phyloP scores from a whole-genome alignment of 2,329 filamentous ascomycete genomes.

The Fusarium succisae region DNA sequence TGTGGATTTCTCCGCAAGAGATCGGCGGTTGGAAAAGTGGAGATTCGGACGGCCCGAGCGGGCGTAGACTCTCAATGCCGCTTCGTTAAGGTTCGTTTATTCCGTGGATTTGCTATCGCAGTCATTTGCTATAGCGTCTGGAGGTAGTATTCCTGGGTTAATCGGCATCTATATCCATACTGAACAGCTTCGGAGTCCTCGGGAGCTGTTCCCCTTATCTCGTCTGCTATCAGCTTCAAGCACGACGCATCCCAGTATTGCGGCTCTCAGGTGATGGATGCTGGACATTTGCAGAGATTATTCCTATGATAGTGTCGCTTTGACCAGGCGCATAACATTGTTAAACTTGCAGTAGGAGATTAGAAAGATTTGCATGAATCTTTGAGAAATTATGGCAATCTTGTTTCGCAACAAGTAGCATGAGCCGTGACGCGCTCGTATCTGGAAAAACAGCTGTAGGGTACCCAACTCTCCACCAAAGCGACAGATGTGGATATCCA shows the following conservation, averaged over 20 bases:
- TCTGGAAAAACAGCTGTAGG: accelerated
- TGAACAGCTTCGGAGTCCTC: accelerated
- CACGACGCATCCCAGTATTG: accelerated
- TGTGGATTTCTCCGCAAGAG: background rate
- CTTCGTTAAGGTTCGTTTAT: background rate
- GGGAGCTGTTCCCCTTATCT: accelerated
- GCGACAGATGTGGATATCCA: accelerated
- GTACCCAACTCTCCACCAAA: background rate
- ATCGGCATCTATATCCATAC: accelerated
- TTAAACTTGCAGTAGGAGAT: accelerated
- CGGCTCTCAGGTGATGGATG: no score
- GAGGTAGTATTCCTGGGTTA: background rate
- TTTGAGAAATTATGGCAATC: accelerated
- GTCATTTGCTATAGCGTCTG: background rate
- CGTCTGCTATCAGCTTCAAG: accelerated
- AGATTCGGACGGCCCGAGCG: background rate
- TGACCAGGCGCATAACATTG: accelerated
- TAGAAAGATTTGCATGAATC: background rate
- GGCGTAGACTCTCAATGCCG: background rate
- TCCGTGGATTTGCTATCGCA: background rate
- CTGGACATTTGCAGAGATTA: no score
- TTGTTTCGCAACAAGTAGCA: no score
- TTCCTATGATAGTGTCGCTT: background rate
- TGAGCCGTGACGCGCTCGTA: no score
- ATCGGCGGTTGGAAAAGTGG: background rate